Conservation (phyloP, 371 early-diverging fungal species). For the Zychaea mexicana region DNA sequence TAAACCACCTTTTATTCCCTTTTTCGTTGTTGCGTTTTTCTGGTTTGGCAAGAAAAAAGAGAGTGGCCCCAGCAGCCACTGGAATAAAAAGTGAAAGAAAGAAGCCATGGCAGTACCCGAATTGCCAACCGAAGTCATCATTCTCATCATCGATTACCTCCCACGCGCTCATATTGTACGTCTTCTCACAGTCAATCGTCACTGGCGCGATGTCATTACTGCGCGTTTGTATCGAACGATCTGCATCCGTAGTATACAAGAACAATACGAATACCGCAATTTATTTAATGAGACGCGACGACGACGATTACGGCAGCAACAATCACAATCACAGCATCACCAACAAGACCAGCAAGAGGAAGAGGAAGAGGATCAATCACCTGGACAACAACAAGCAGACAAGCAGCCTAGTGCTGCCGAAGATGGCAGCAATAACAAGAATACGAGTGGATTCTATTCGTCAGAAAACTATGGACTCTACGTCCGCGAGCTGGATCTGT, state of each 20-base stretch:
- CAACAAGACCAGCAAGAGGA: not conserved
- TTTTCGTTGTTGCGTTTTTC: not conserved
- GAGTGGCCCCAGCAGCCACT: not conserved
- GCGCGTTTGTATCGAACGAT: slow-evolving; percentile 1
- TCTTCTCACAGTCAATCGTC: slow-evolving; percentile 11
- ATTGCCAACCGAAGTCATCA: slow-evolving; percentile 12
- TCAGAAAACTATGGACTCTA: slow-evolving; percentile 6
- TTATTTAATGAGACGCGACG: slow-evolving; percentile 19
- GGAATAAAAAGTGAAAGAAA: not conserved
- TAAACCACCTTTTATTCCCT: no score
- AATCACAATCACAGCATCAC: not conserved
- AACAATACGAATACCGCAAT: slow-evolving; percentile 13
- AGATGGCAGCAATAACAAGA: not conserved
- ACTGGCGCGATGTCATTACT: slow-evolving; percentile 11
- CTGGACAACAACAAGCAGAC: not conserved
- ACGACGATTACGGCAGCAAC: not conserved
- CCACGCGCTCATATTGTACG: slow-evolving; percentile 1
- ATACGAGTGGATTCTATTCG: slow-evolving; percentile 9
- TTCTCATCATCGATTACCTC: slow-evolving; percentile 4
- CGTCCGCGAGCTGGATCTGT: slow-evolving; percentile 13
- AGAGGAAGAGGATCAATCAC: not conserved
- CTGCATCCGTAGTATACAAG: not conserved
- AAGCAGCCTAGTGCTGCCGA: no score
- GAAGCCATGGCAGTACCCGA: not conserved
- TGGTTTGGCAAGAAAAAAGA: not conserved